A percentile compares a stretch with the other conserved stretches of the same genome.
Conservation (phyloP, 805 yeast genomes). For the Wickerhamomyces alni region DNA sequence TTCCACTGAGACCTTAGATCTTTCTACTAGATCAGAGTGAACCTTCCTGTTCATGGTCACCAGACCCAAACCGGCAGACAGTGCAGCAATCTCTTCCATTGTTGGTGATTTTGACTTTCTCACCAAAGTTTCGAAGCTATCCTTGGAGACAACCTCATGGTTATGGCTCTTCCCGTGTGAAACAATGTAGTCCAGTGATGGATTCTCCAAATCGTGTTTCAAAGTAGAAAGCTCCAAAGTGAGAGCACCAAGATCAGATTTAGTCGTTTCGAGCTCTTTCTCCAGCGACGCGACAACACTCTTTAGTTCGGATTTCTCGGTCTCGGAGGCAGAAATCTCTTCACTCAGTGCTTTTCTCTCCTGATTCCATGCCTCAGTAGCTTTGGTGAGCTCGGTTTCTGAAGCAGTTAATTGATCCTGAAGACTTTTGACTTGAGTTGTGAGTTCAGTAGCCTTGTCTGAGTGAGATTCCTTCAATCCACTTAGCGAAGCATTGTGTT, state of each 20-base stretch:
- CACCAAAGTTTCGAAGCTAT: neutral
- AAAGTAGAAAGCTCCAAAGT: no score
- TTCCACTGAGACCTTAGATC: neutral
- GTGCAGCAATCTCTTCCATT: neutral
- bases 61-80: slow-evolving; percentile 5
- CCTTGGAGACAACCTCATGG: neutral
- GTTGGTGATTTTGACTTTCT: neutral
- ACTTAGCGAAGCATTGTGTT: no score
- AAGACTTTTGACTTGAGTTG: neutral
- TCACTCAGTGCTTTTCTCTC: neutral
- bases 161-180: neutral
- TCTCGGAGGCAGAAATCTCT: neutral
- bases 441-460: no score
- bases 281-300: neutral
- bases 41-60: slow-evolving; percentile 2
- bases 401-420: neutral
- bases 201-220: neutral
- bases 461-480: no score
- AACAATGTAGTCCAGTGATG: neutral
- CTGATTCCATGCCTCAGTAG: slow-evolving; percentile 1
- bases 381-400: slow-evolving; percentile 2
- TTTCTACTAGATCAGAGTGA: slow-evolving; percentile 2
- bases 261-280: neutral
- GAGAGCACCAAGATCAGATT: no score
- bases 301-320: no score